Base-by-base conservation (phyloP, 2,329 filamentous ascomycete species). In the Pyricularia pennisetigena region DNA sequence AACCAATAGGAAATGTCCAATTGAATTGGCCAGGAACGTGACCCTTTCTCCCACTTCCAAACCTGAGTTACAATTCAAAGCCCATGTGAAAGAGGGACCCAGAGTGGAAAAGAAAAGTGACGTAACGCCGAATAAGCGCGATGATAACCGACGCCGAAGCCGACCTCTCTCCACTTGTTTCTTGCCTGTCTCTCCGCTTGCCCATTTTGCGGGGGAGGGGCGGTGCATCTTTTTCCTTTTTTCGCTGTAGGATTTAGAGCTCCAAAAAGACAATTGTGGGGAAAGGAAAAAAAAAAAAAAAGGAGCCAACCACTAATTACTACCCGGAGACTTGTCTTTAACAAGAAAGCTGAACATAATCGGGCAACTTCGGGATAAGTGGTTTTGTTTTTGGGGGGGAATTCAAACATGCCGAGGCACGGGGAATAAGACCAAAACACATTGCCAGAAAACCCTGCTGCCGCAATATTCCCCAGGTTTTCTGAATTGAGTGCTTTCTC, bases 81-180 rank as follows among this genome's bases (percentile, higher is more conserved):
- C 54, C 57, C 57, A 61, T 61, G 57, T 61, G 57, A 61, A 61
- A 61, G 57, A 61, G 57, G 57, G 24, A 61, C 57, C 54, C 57
- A 14, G 12, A 61, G n/a, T 14, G n/a, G 57, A 28, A 23, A 28
- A 3, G 24, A 24, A 24, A 24, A 24, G 57, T 61, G 57, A 61
- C 57, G 57, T 61, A 61, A 28, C 3, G 57, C 57, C 57, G 57
- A 61, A 54, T 9, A 8, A 54, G 41, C 41, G 41, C 41, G 41
- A 54, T 54, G 41, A 54, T 54, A 54, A 54, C 41, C 41, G 41
- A 54, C 41, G 41, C 41, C 32, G 41, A 54, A 54, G 41, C 41
- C 41, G 41, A 54, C 41, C 41, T 54, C 41, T 54, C 57, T 28
- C 57, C 24, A 61, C 23, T 61, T 61, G 2, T 24, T 61, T 61